Evolutionary conservation across 768 basidiomycete species (phyloP), one percentile per base, ranked within the genome.

Genomic region (Lactarius evosmus): DNA sequence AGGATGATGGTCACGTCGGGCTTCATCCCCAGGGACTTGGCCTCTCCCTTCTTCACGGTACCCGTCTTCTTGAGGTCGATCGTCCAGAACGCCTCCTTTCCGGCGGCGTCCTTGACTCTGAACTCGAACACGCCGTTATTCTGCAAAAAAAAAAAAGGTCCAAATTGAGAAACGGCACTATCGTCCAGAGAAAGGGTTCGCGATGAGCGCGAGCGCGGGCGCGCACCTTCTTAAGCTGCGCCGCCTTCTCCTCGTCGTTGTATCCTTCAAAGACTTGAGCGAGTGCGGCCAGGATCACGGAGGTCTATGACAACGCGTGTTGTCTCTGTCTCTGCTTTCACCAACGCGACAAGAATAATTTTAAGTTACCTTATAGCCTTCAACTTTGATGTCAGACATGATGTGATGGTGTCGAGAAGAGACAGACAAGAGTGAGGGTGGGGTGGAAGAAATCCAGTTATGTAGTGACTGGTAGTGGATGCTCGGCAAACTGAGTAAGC

Each of bases 61-160:
- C 90, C 92, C 16, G 82, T 80, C 77, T 88, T 88, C 83, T 98
- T 97, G 72, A 96, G 71, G 80, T 98, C 95, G 69, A 98, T 92
- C 7, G 93, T 95, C 93, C 93, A 97, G 51, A 81, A 81, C 22
- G 78, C 89, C 66, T 85, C 85, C 74, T 89, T 79, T 63, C 88
- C 88, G 17, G 82, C 78, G 32, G 75, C 80, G 72, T 94, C 93
- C 74, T 86, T 84, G 69, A 96, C 82, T 58, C 85, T 83, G 46
- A 97, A 78, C 74, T 94, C 88, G 73, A 97, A 95, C 72, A 95
- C 84, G 66, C 91, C 93, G 70, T 91, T 93, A 56, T 87, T 89
- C 93, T 55, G 54, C 34, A 25, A 38, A 32, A n/a, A n/a, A n/a
- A n/a, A n/a, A n/a, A n/a, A n/a, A n/a, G 25, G 6, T 46, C 4